Conservation (phyloP, 2,329 filamentous ascomycete genomes). For the Colletotrichum zoysiae region DNA sequence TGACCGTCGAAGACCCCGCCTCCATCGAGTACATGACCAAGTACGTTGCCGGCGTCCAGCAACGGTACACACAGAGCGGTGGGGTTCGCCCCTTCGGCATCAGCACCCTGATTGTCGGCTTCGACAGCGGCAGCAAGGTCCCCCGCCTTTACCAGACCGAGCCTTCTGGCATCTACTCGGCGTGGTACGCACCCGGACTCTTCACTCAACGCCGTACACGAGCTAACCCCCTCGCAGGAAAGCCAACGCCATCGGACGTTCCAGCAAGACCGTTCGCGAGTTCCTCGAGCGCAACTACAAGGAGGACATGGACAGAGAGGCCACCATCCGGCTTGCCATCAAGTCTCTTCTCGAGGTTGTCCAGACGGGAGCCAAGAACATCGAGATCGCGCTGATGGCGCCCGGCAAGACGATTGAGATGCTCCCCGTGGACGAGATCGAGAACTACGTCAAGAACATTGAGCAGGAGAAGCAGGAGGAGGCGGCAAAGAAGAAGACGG, state of each 20-base stretch:
- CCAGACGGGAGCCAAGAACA: conserved; percentile 99
- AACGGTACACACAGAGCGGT: conserved; percentile 98
- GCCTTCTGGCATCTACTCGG: conserved; percentile 99
- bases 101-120: conserved; percentile 92
- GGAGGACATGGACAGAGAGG: conserved; percentile 95
- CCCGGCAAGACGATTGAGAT: conserved; percentile 93
- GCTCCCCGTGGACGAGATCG: conserved; percentile 95
- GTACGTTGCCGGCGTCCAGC: conserved; percentile 97
- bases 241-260: conserved; percentile 97
- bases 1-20: conserved; percentile 97
- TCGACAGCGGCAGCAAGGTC: conserved; percentile 90
- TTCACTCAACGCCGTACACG: not conserved
- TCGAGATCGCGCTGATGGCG: conserved; percentile 98
- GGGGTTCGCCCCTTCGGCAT: conserved; percentile 99
- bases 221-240: conserved; percentile 73
- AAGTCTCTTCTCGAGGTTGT: conserved; percentile 98
- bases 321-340: conserved; percentile 96
- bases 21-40: conserved; percentile 99
- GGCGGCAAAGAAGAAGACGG: conserved; percentile 95
- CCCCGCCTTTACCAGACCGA: conserved; percentile 97
- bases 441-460: conserved; percentile 97
- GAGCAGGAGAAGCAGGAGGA: conserved; percentile 99
- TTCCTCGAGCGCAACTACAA: conserved; percentile 99
- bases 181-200: conserved; percentile 73
- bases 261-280: conserved; percentile 98